phyloP scores from a whole-genome alignment of 768 basidiomycete genomes.

The Tulasnella sp. region DNA sequence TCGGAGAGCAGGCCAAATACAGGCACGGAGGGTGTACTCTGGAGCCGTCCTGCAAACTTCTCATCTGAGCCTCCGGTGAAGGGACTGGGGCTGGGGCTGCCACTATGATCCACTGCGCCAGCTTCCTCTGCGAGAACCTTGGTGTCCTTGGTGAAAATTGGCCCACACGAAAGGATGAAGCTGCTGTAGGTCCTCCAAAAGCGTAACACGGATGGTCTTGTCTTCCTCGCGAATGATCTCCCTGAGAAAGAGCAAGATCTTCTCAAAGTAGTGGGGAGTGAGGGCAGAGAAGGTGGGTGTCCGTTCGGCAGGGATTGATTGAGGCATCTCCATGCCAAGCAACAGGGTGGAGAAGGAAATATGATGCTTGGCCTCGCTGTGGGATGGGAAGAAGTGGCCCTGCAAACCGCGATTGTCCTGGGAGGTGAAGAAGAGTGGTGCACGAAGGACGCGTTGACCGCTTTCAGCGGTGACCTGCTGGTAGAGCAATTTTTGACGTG shows the following conservation, averaged over 20 bases:
- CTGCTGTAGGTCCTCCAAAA: conserved; percentile 96
- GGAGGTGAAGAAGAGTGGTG: conserved; percentile 95
- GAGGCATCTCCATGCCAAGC: conserved; percentile 86
- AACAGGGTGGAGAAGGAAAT: conserved; percentile 99
- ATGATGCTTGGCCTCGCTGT: conserved; percentile 90
- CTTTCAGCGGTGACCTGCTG: conserved; percentile 90
- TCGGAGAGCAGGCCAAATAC: conserved; percentile 97
- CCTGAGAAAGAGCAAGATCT: conserved; percentile 91
- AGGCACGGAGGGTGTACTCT: conserved; percentile 94
- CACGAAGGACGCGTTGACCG: conserved; percentile 82
- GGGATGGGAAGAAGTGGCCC: conserved; percentile 84
- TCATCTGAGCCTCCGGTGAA: conserved; percentile 60
- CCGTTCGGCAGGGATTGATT: conserved; percentile 87
- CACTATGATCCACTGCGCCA: conserved; percentile 53
- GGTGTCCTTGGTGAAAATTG: conserved; percentile 98
- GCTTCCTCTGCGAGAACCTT: conserved; percentile 97
- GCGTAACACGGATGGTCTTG: conserved; percentile 91
- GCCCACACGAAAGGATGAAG: conserved; percentile 97
- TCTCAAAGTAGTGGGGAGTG: conserved; percentile 97
- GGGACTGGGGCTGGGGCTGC: conserved; percentile 41
- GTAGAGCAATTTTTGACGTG: conserved; percentile 97
- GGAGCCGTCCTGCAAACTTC: conserved; percentile 87
- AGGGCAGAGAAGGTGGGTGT: conserved; percentile 99
- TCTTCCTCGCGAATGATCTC: conserved; percentile 99
- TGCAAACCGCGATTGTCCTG: conserved; percentile 82